Conservation (phyloP, 768 basidiomycete genomes). For the Tremella yokohamensis region DNA sequence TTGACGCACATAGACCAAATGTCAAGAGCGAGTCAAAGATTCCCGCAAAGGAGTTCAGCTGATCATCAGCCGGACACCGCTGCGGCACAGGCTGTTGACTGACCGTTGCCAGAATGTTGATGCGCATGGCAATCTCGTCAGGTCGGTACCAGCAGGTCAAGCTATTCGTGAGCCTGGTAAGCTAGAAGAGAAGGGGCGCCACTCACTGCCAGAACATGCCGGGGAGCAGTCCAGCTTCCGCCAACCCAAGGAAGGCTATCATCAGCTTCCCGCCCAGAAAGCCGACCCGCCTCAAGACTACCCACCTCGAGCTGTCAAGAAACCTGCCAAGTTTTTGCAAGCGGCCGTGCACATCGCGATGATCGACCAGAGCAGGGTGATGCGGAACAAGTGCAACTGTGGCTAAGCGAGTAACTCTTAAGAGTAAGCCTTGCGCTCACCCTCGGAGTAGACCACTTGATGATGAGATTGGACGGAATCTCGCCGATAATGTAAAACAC, state of each 20-base stretch:
- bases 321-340: constrained; percentile 15
- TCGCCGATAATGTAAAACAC: constrained; percentile 32
- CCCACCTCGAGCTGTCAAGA: constrained; percentile 15
- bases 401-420: not conserved
- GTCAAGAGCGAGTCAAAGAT: constrained; percentile 31
- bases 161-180: constrained; percentile 3
- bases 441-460: constrained; percentile 37
- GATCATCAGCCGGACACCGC: not conserved
- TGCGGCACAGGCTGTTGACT: not conserved
- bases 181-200: not conserved
- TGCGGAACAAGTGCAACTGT: constrained; percentile 23
- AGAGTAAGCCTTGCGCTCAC: not conserved
- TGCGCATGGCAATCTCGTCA: constrained; percentile 30
- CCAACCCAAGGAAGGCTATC: constrained; percentile 19
- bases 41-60: constrained; percentile 22
- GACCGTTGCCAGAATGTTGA: constrained; percentile 16
- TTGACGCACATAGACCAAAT: constrained; percentile 25
- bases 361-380: constrained; percentile 21
- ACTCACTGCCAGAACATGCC: constrained; percentile 18
- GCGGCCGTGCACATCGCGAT: constrained; percentile 18
- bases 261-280: too few species aligned
- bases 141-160: constrained; percentile 35
- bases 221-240: constrained; percentile 32
- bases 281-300: too few species aligned
- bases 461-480: constrained; percentile 31